Evolutionary conservation across 208 protist species (phyloP), one percentile per base, ranked within the genome.

Genomic region (Lotmaria passim): DNA sequence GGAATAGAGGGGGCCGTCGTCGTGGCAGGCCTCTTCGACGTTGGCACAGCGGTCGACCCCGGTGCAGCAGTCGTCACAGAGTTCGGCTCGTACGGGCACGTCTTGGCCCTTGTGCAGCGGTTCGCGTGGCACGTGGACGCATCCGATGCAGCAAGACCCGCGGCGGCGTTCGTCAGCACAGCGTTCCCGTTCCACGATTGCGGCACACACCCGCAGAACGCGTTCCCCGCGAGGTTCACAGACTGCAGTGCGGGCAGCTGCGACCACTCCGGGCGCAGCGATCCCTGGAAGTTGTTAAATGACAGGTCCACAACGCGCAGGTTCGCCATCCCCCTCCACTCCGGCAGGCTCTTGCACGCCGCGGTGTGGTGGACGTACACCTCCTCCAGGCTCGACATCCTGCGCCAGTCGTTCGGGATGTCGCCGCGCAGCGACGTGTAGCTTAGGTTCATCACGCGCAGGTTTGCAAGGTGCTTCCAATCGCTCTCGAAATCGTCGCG

Each of bases 331-430:
- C 19, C 28, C 39, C 48, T 66, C 64, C 63, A 78, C 56, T 70
- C 28, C 43, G 64, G 64, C 72, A 78, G 63, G 57, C 31, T 23
- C 28, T 41, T 4, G 48, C 57, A 78, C 51, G 53, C 57, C 24
- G 51, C 51, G 12, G 72, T 72, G 63, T 78, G 51, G 72, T 70
- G 56, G 72, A 71, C 60, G 63, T 66, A 51, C 51, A 77, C 48
- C 57, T 47, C 41, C 61, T 69, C 51, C 33, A 74, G 55, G 7
- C 24, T 34, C 30, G 55, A 6, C 74, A 79, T 66, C n/a, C 34
- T 44, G 31, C 23, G n/a, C 67, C 61, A 79, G 23, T 41, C n/a
- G 47, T 53, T 39, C 23, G 61, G 61, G 28, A 75, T 46, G 38
- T 36, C 12, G 15, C 67, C 44, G 52, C 24, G 46, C 55, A 79